Evolutionary conservation across 306 rosid species (phyloP).

Genomic region (Lathyrus aphaca): DNA sequence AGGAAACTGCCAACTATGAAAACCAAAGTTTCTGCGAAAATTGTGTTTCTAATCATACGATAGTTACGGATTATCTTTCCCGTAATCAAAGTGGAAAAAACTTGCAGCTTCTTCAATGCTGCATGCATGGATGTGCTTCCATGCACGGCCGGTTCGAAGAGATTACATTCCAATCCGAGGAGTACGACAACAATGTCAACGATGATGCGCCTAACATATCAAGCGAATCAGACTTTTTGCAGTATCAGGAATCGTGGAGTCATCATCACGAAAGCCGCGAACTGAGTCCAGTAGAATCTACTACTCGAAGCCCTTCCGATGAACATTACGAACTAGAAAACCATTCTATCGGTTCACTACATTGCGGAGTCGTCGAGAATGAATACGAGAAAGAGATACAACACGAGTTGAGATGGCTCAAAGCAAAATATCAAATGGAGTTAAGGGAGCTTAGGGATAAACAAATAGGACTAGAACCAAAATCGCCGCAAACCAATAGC

Average conservation of each 20-base stretch:
- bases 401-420: conserved; percentile 75
- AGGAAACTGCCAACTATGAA: conserved; percentile 59
- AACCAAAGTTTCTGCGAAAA: conserved; percentile 58
- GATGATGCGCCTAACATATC: conserved; percentile 44
- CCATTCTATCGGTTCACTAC: conserved; percentile 39
- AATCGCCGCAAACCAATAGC: conserved; percentile 33
- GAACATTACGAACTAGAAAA: conserved; percentile 64
- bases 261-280: conserved; percentile 69
- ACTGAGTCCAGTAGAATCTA: conserved; percentile 67
- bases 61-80: conserved; percentile 47
- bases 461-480: conserved; percentile 47
- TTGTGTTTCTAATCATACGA: conserved; percentile 63
- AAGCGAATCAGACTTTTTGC: conserved; percentile 45
- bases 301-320: conserved; percentile 60
- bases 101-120: conserved; percentile 57
- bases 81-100: conserved; percentile 46
- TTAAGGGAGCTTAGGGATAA: conserved; percentile 57
- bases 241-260: conserved; percentile 58
- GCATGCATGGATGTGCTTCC: conserved; percentile 63
- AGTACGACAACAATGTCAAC: conserved; percentile 47
- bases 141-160: conserved; percentile 92
- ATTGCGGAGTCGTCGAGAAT: conserved; percentile 41
- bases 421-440: conserved; percentile 74
- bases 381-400: conserved; percentile 50
- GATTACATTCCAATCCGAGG: conserved; percentile 66